phyloP scores from a whole-genome alignment of 2,329 filamentous ascomycete genomes.

The Fusarium denticulatum region DNA sequence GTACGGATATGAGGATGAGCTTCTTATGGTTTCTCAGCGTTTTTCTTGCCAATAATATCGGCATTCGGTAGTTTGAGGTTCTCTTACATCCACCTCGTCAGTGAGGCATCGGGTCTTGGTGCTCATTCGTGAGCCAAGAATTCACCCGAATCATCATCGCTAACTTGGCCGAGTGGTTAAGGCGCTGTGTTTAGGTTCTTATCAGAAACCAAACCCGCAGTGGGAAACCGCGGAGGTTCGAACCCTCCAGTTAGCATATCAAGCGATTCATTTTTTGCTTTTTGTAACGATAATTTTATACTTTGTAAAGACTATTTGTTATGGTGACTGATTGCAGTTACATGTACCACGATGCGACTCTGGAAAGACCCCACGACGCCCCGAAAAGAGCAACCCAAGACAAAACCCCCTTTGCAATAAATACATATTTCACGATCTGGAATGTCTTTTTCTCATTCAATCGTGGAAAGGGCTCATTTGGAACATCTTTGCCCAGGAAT shows the following conservation, averaged over 20 bases:
- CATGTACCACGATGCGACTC: not conserved
- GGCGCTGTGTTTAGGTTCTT: conserved; percentile 40
- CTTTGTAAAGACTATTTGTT: not conserved
- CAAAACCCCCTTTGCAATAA: conserved; percentile 25
- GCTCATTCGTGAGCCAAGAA: fast-evolving
- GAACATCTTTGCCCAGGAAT: conserved; percentile 43
- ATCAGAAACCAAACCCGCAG: conserved; percentile 39
- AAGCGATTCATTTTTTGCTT: conserved; percentile 4
- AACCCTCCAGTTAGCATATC: conserved; percentile 39
- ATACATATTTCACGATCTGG: conserved; percentile 17
- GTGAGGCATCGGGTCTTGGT: fast-evolving
- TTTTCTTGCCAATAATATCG: fast-evolving
- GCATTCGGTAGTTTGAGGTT: fast-evolving
- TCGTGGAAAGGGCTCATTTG: conserved; percentile 21
- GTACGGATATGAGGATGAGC: fast-evolving
- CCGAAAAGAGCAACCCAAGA: conserved; percentile 23
- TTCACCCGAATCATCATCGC: conserved; percentile 22
- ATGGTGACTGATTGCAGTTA: not conserved
- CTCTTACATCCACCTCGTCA: fast-evolving
- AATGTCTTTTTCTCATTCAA: conserved; percentile 36
- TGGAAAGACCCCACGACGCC: conserved; percentile 24
- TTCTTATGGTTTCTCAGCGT: fast-evolving
- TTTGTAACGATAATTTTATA: not conserved
- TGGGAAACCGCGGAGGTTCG: conserved; percentile 41
- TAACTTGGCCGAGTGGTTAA: conserved; percentile 42